Conservation (phyloP, 2,329 filamentous ascomycete species). For the Aspergillus sp. region DNA sequence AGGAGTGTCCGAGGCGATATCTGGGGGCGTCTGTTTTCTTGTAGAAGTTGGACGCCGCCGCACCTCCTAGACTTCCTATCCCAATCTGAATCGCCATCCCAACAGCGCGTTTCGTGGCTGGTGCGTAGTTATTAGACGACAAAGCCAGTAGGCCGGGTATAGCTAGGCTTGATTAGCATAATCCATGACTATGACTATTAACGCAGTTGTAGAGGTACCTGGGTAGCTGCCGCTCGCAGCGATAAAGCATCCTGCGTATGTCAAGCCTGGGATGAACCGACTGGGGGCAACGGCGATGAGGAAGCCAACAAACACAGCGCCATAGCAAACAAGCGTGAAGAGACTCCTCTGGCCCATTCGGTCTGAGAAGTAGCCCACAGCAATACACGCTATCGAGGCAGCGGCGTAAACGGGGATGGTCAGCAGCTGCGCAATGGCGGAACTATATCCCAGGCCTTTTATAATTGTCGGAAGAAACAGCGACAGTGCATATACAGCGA, state of each 20-base stretch:
- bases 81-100: slow-evolving; percentile 67
- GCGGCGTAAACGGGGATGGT: slow-evolving; percentile 43
- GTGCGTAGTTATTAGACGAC: slow-evolving; percentile 57
- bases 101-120: slow-evolving; percentile 55
- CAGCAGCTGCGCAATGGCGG: slow-evolving; percentile 40
- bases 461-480: slow-evolving; percentile 43
- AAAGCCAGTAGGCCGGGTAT: slow-evolving; percentile 45
- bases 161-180: slow-evolving; percentile 24
- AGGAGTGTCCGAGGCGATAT: slow-evolving; percentile 13
- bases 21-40: slow-evolving; percentile 11
- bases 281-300: slow-evolving; percentile 49
- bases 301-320: slow-evolving; percentile 38
- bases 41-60: slow-evolving; percentile 16
- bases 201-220: slow-evolving; percentile 30
- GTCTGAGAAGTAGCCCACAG: slow-evolving; percentile 59
- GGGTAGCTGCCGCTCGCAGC: slow-evolving; percentile 24
- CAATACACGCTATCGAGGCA: slow-evolving; percentile 37
- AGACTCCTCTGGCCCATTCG: slow-evolving; percentile 50
- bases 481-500: slow-evolving; percentile 31
- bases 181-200: not conserved
- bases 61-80: slow-evolving; percentile 51
- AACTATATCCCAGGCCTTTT: slow-evolving; percentile 40
- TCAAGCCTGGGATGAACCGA: slow-evolving; percentile 38
- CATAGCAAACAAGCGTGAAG: slow-evolving; percentile 52
- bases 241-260: slow-evolving; percentile 51